Conservation (phyloP, 371 early-diverging fungal genomes). For the Actinomortierella ambigua region DNA sequence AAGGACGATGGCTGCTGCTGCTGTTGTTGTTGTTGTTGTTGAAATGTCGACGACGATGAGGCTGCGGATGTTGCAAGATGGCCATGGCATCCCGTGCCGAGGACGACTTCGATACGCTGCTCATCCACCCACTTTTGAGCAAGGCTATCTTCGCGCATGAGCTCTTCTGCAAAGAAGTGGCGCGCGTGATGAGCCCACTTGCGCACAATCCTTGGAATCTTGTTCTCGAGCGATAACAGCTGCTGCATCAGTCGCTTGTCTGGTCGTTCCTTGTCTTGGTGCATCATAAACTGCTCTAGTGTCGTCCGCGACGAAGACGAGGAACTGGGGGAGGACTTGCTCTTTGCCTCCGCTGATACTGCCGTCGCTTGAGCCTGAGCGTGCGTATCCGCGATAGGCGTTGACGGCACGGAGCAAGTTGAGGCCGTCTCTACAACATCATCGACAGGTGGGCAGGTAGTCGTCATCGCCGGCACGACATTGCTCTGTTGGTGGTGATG, state of each 20-base stretch:
- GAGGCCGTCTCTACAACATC: too few species aligned
- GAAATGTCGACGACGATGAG: too few species aligned
- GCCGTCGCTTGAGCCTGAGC: too few species aligned
- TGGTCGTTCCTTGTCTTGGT: conserved; percentile 3
- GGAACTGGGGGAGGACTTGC: too few species aligned
- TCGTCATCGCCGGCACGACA: too few species aligned
- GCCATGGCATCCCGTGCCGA: conserved; percentile 16
- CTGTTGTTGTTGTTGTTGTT: not conserved
- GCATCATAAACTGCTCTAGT: too few species aligned
- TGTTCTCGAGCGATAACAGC: conserved; percentile 38
- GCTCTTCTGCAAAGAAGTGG: conserved; percentile 31
- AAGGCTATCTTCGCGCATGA: conserved; percentile 24
- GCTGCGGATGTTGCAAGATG: too few species aligned
- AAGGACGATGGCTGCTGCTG: not conserved
- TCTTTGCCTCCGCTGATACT: too few species aligned
- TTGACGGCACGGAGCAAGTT: too few species aligned
- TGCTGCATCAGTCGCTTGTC: conserved; percentile 40
- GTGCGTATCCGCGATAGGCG: too few species aligned
- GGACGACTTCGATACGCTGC: conserved; percentile 33
- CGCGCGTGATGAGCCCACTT: conserved; percentile 37
- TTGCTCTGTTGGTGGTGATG: conserved; percentile 13
- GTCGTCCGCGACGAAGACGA: too few species aligned
- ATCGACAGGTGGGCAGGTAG: too few species aligned
- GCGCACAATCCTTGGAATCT: conserved; percentile 32
- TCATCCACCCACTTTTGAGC: conserved; percentile 40